A percentile compares a stretch with the other conserved stretches of the same genome.
Evolutionary conservation across 805 yeast species (phyloP).

Genomic region (Lipomyces chichibuensis): DNA sequence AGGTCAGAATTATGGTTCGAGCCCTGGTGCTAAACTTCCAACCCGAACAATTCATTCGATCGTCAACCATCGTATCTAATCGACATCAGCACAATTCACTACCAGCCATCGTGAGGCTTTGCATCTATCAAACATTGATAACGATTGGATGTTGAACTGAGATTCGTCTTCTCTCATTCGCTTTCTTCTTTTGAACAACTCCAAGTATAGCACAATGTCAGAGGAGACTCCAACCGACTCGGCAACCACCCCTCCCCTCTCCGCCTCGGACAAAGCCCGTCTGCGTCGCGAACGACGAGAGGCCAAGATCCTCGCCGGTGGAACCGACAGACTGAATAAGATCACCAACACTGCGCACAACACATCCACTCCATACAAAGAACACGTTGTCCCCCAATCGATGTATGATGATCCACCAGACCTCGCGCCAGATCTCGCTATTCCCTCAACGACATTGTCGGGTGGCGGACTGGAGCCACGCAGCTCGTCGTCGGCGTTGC

Average conservation of each 20-base stretch:
- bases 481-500: neutral
- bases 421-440: slow-evolving; percentile 7
- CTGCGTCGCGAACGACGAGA: slow-evolving; percentile 38
- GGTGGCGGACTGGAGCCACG: slow-evolving; percentile 3
- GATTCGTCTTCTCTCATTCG: neutral
- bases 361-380: neutral
- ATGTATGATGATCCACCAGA: slow-evolving; percentile 13
- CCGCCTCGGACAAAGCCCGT: slow-evolving; percentile 34
- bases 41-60: neutral
- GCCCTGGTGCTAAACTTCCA: too few species aligned
- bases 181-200: neutral
- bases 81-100: neutral
- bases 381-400: neutral
- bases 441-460: neutral
- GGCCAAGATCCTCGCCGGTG: slow-evolving; percentile 35
- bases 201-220: neutral
- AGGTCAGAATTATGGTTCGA: neutral
- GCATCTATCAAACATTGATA: neutral
- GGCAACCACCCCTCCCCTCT: slow-evolving; percentile 6
- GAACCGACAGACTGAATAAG: slow-evolving; percentile 33
- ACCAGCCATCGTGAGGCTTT: neutral
- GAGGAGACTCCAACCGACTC: neutral
- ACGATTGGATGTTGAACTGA: neutral
- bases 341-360: slow-evolving; percentile 25
- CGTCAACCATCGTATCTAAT: neutral